phyloP scores from a whole-genome alignment of 495 filamentous ascomycete species.

The Penicillium paradoxum region DNA sequence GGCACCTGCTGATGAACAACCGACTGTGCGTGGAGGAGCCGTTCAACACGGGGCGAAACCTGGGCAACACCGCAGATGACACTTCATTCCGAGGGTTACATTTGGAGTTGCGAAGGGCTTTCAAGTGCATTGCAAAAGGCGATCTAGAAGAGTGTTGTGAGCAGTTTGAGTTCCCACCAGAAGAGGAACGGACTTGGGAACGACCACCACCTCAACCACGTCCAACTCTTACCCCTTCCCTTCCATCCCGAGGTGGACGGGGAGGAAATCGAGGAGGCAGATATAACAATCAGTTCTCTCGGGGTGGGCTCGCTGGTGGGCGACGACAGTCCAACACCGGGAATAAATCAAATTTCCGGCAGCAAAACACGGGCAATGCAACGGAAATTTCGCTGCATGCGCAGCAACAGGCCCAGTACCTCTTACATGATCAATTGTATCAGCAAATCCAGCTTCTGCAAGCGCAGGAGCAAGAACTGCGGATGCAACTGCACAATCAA shows the following conservation, averaged over 20 bases:
- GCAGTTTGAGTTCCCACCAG: slow-evolving; percentile 76
- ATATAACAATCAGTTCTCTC: slow-evolving; percentile 42
- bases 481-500: slow-evolving; percentile 57
- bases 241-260: slow-evolving; percentile 44
- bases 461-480: slow-evolving; percentile 59
- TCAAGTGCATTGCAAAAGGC: slow-evolving; percentile 67
- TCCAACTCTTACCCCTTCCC: slow-evolving; percentile 52
- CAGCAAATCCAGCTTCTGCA: slow-evolving; percentile 62
- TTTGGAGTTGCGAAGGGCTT: slow-evolving; percentile 81
- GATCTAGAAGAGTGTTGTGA: slow-evolving; percentile 77
- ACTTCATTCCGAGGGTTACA: slow-evolving; percentile 88
- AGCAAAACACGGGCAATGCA: slow-evolving; percentile 25
- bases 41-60: slow-evolving; percentile 88
- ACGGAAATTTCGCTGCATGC: slow-evolving; percentile 44
- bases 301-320: slow-evolving; percentile 42
- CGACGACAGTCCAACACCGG: slow-evolving; percentile 52
- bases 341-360: slow-evolving; percentile 36
- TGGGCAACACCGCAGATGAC: slow-evolving; percentile 95
- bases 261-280: slow-evolving; percentile 56
- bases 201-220: slow-evolving; percentile 60
- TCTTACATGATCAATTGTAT: slow-evolving; percentile 55
- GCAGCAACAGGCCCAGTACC: slow-evolving; percentile 46
- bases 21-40: slow-evolving; percentile 93
- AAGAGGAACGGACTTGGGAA: slow-evolving; percentile 74
- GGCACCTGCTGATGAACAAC: slow-evolving; percentile 73